phyloP scores from a whole-genome alignment of 768 basidiomycete genomes.

The Phylloporus rhodoxanthus region DNA sequence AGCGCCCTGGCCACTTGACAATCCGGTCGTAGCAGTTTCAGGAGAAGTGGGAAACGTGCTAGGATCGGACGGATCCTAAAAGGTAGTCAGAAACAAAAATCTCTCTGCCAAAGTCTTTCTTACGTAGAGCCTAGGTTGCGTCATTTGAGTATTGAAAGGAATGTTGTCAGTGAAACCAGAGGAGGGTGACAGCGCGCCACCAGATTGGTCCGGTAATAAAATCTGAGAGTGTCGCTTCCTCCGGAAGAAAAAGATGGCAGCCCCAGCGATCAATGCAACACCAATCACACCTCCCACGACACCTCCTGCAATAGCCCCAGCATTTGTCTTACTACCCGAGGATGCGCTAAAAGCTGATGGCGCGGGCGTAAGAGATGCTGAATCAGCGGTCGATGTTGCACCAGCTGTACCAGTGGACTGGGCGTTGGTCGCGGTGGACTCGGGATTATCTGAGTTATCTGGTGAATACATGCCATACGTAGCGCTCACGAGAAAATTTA shows the following conservation, averaged over 20 bases:
- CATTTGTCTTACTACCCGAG: constrained; percentile 23
- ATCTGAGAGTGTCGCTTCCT: constrained; percentile 24
- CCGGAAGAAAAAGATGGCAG: constrained; percentile 36
- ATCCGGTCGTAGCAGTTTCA: constrained; percentile 8
- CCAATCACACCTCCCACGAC: constrained; percentile 60
- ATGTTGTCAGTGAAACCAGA: constrained; percentile 6
- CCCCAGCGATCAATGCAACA: constrained; percentile 38
- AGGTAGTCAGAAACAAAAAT: constrained; percentile 2
- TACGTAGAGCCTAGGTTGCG: constrained; percentile 28
- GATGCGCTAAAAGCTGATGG: constrained; percentile 7
- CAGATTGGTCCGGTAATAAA: constrained; percentile 15
- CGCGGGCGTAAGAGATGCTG: constrained; percentile 14
- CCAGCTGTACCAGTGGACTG: constrained; percentile 23
- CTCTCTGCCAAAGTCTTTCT: neutral
- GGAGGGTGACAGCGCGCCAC: neutral
- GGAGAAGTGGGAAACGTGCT: constrained; percentile 32
- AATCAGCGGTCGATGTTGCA: constrained; percentile 8
- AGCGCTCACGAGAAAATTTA: constrained; percentile 2
- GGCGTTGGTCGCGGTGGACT: constrained; percentile 36
- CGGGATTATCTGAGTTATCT: constrained; percentile 33
- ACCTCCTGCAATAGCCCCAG: constrained; percentile 56
- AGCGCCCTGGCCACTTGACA: constrained; percentile 1
- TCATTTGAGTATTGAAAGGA: constrained; percentile 15
- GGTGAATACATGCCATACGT: neutral
- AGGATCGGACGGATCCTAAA: constrained; percentile 34